Evolutionary conservation across 257 asterid species (phyloP), one percentile per base, ranked within the genome.

Genomic region (Galeopsis tetrahit): DNA sequence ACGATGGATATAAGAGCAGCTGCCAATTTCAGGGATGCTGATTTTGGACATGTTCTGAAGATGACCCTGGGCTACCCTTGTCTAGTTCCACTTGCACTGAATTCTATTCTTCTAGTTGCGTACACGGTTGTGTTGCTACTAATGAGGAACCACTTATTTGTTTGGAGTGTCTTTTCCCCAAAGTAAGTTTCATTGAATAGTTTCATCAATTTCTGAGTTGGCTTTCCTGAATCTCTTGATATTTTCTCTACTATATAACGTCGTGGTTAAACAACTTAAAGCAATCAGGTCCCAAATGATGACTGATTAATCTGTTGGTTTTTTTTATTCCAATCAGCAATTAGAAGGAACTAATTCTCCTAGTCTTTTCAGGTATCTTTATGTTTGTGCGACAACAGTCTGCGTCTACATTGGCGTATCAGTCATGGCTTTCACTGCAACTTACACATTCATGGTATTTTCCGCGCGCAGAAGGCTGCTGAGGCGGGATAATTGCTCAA

Each of bases 131-230:
- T 89, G 2, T 75, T 93, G 89, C 84, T 93, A 48, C 80, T 87
- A 52, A 93, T 90, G 98, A 81, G 96, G 87, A 88, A 87, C 77
- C 98, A 93, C 78, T 86, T 90, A 43, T 93, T 93, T 33, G 86
- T 93, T 57, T 93, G 98, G 98, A 93, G 98, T 10, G 98, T 93
- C 77, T 93, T 90, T 73, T 90, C 98, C 59, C 98, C 98, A 3
- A 93, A 93, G 98, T 93, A 86, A 89, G 95, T 75, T 58, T 38
- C 52, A 9, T 52, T 59, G 4, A 53, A 6, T 8, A 36, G 21
- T 15, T 10, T 39, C 33, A 3, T 49, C 10, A 31, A n/a, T 33
- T 38, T 52, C 35, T 4, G 44, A 36, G 57, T 35, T 52, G 10
- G 59, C 36, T n/a, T 46, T 44, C 14, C 10, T 46, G 52, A 44